Conservation (phyloP, 805 yeast genomes). For the Saccharomyces kudriavzevii region DNA sequence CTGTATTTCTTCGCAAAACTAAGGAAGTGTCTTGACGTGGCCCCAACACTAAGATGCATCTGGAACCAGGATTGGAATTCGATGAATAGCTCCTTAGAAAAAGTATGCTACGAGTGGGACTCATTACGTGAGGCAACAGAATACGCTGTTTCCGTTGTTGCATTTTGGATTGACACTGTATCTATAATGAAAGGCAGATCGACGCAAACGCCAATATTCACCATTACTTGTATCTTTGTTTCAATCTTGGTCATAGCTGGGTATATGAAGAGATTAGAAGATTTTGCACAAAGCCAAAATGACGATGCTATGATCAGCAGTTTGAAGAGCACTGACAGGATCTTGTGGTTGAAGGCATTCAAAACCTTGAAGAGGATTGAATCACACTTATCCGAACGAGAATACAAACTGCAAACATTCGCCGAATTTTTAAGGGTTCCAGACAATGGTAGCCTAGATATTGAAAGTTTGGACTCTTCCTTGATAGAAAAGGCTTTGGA, state of each 20-base stretch:
- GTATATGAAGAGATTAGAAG: constrained; percentile 14
- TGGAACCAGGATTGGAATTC: constrained; percentile 61
- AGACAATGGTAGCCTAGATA: constrained; percentile 54
- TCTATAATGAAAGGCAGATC: constrained; percentile 44
- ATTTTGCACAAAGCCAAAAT: constrained; percentile 10
- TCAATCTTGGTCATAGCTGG: constrained; percentile 56
- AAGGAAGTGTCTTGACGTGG: constrained; percentile 50
- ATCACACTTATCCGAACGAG: constrained; percentile 43
- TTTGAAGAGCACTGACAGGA: constrained; percentile 44
- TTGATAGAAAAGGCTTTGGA: constrained; percentile 40
- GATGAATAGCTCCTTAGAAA: constrained; percentile 48
- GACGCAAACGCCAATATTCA: constrained; percentile 54
- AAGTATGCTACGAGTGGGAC: constrained; percentile 46
- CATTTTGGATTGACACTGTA: constrained; percentile 65
- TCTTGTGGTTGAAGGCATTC: constrained; percentile 59
- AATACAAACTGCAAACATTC: constrained; percentile 43
- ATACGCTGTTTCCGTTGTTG: constrained; percentile 50
- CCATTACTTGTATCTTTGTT: constrained; percentile 59
- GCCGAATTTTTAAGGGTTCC: constrained; percentile 51
- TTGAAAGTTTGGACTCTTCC: constrained; percentile 39
- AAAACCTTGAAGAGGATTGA: constrained; percentile 54
- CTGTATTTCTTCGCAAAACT: constrained; percentile 60
- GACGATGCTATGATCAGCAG: constrained; percentile 13
- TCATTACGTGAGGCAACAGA: constrained; percentile 55
- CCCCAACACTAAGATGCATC: constrained; percentile 51